Base-by-base conservation (phyloP, 352 stramenopile genomes). In the Globisporangium paddicum region DNA sequence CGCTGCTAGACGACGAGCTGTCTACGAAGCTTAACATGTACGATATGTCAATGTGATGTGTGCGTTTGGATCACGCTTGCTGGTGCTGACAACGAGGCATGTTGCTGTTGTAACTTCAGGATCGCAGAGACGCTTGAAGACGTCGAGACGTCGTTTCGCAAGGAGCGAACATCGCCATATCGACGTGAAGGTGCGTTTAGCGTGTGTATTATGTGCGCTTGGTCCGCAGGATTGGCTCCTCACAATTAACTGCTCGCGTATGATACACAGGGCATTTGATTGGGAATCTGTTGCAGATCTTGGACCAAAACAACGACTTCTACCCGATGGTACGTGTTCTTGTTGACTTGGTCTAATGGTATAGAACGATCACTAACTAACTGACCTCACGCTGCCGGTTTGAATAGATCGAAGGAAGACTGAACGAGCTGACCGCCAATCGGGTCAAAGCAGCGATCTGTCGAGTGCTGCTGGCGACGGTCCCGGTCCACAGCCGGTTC, bases 271-370 rank as follows among this genome's bases (percentile, higher is more conserved):
- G 82, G 8, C 80, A 95, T 37, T 66, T 92, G 57, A 90, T 95
- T 59, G 85, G 85, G 16, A 82, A 82, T 58, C 45, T 95, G 25
- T 64, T 93, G 40, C 81, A 83, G 21, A 68, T 86, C n/a, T 64
- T 95, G n/a, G 85, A 90, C 34, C 74, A 92, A 45, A 82, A 87
- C 38, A 80, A 90, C 42, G 82, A 93, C 10, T 95, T 95, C 41
- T 95, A 95, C 58, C 60, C 78, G 1, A 83, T 87, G 77, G 82
- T 92, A 63, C 4, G 69, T 54, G 46, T 28, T n/a, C n/a, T n/a
- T n/a, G n/a, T n/a, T n/a, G n/a, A n/a, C n/a, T n/a, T n/a, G n/a
- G n/a, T n/a, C n/a, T n/a, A n/a, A n/a, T n/a, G n/a, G n/a, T n/a
- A n/a, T n/a, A n/a, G n/a, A n/a, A n/a, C n/a, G n/a, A n/a, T n/a